Evolutionary conservation across 2,329 filamentous ascomycete species (phyloP).

Genomic region (Talaromyces sp.): DNA sequence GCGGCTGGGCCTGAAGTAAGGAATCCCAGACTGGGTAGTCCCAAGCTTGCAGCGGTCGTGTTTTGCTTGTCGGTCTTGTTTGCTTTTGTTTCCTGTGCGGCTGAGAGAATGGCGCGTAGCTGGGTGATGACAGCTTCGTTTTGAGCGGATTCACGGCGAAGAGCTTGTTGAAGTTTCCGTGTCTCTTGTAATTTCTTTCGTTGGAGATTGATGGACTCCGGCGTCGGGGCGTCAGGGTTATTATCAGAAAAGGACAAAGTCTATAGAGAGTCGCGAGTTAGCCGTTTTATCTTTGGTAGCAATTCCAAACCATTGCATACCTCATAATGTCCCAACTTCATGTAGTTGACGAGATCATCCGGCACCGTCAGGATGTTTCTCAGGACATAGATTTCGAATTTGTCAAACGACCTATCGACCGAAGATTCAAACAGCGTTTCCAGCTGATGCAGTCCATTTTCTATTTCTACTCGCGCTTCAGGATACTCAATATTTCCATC

Average conservation of each 20-base stretch:
- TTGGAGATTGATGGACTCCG: slow-evolving; percentile 65
- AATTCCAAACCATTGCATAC: slow-evolving; percentile 32
- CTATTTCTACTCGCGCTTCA: slow-evolving; percentile 65
- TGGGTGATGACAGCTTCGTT: slow-evolving; percentile 66
- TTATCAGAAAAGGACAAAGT: slow-evolving; percentile 29
- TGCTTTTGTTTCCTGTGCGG: slow-evolving; percentile 14
- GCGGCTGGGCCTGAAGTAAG: slow-evolving; percentile 47
- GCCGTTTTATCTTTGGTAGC: background rate
- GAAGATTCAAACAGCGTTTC: slow-evolving; percentile 75
- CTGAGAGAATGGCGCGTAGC: slow-evolving; percentile 54
- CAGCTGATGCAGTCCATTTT: slow-evolving; percentile 78
- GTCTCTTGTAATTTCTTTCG: slow-evolving; percentile 71
- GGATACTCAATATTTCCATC: slow-evolving; percentile 43
- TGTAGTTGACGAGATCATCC: slow-evolving; percentile 67
- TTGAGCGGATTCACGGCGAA: slow-evolving; percentile 63
- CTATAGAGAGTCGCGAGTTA: slow-evolving; percentile 16
- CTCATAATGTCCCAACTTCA: slow-evolving; percentile 80
- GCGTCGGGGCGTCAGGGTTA: slow-evolving; percentile 45
- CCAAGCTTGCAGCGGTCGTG: slow-evolving; percentile 12
- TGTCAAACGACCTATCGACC: slow-evolving; percentile 80
- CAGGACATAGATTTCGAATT: slow-evolving; percentile 83
- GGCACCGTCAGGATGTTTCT: slow-evolving; percentile 73
- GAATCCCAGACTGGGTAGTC: slow-evolving; percentile 47
- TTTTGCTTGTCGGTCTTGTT: background rate
- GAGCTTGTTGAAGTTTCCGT: slow-evolving; percentile 63